A percentile compares a stretch with the other conserved stretches of the same genome.
These are phyloP conservation scores for Thelephora ganbajun DNA, from an alignment of 768 basidiomycete species.

Conservation along the genomic window DNA sequence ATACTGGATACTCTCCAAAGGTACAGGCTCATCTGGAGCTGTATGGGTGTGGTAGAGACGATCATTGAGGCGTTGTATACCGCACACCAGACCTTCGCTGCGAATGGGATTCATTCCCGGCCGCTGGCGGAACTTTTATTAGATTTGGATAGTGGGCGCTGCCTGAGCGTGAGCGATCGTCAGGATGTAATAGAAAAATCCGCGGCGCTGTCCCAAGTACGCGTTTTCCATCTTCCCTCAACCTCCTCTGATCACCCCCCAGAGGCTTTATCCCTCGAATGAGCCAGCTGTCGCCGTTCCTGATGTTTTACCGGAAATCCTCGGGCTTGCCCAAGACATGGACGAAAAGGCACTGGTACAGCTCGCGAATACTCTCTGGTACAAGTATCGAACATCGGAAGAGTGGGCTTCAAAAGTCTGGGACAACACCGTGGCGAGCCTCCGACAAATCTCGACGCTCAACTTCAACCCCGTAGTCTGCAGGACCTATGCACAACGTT, in stretches of 20 bases:
- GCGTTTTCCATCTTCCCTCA: conserved; percentile 8
- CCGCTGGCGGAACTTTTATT: conserved; percentile 47
- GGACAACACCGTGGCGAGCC: conserved; percentile 67
- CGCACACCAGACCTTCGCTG: conserved; percentile 50
- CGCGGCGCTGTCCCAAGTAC: conserved; percentile 45
- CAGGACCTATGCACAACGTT: conserved; percentile 43
- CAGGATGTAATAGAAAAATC: conserved; percentile 50
- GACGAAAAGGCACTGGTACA: conserved; percentile 48
- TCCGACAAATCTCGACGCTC: conserved; percentile 55
- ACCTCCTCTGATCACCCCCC: neutral
- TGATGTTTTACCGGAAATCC: conserved; percentile 41
- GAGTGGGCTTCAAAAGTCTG: conserved; percentile 78
- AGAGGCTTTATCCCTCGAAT: conserved; percentile 27
- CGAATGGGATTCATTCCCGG: conserved; percentile 51
- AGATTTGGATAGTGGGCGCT: conserved; percentile 47
- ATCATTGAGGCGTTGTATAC: conserved; percentile 48
- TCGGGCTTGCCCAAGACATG: conserved; percentile 45
- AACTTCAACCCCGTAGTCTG: conserved; percentile 31
- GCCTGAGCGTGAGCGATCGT: conserved; percentile 40
- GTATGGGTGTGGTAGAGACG: conserved; percentile 46
- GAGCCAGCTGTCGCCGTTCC: conserved; percentile 22
- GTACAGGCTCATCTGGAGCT: conserved; percentile 62
- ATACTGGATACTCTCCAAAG: conserved; percentile 64
- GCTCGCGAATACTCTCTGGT: conserved; percentile 70
- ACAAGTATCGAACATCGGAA: conserved; percentile 57